These are phyloP conservation scores for Ligustrum vulgare DNA, from an alignment of 257 asterid species.

Conservation along the genomic window DNA sequence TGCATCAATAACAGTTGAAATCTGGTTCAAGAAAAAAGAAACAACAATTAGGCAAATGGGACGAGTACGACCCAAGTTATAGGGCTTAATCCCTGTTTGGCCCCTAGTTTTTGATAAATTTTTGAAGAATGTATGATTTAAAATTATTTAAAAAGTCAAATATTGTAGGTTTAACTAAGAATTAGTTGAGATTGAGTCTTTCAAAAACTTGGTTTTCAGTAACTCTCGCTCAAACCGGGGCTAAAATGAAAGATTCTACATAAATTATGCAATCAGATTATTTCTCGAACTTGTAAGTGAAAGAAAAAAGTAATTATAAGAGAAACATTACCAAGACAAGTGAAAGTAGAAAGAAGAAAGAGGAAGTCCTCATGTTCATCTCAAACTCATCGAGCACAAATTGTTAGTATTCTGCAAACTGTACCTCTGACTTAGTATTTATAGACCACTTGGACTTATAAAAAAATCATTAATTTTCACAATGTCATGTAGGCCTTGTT, in stretches of 20 bases:
- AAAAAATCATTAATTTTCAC: not conserved
- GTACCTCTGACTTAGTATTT: slow-evolving; percentile 49
- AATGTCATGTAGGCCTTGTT: not conserved
- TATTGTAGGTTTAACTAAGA: too few species aligned
- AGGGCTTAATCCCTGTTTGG: too few species aligned
- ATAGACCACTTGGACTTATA: slow-evolving; percentile 23
- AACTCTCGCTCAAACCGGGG: too few species aligned
- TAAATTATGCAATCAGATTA: not conserved
- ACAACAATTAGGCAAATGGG: not conserved
- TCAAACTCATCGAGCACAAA: not conserved
- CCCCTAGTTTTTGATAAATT: too few species aligned
- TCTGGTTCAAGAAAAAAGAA: slow-evolving; percentile 18
- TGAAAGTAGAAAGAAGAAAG: slow-evolving; percentile 43
- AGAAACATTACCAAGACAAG: slow-evolving; percentile 29
- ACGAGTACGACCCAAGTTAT: not conserved
- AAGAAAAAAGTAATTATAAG: not conserved
- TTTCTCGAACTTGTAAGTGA: not conserved
- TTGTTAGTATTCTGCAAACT: slow-evolving; percentile 14
- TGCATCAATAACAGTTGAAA: slow-evolving; percentile 34
- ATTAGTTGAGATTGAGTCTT: too few species aligned
- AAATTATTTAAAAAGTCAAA: too few species aligned
- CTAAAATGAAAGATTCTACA: not conserved
- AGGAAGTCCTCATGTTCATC: slow-evolving; percentile 27
- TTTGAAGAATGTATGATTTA: too few species aligned
- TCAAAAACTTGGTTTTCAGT: too few species aligned